phyloP scores from a whole-genome alignment of 2,329 filamentous ascomycete species.

The Arthrinium puccinioides region DNA sequence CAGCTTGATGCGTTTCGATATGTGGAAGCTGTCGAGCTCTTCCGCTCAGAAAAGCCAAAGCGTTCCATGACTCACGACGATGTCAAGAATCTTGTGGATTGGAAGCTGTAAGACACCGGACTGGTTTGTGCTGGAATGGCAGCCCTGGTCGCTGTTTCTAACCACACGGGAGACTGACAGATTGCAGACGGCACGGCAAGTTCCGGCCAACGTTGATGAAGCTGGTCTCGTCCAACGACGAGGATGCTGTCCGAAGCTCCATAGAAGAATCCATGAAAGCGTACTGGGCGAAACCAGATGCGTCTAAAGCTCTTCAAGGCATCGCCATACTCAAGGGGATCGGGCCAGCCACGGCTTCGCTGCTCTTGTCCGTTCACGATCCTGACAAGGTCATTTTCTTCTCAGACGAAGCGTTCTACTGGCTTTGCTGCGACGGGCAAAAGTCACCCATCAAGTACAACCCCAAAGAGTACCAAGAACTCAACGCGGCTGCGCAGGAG shows the following conservation, averaged over 20 bases:
- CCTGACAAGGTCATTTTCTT: constrained; percentile 62
- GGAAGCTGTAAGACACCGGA: too few relatives aligned
- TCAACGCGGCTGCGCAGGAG: constrained; percentile 36
- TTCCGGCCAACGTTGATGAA: constrained; percentile 56
- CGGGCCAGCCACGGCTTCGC: constrained; percentile 71
- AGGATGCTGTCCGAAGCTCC: constrained; percentile 33
- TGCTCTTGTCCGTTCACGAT: constrained; percentile 61
- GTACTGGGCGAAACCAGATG: constrained; percentile 31
- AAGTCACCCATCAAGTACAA: constrained; percentile 59
- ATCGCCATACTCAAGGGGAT: constrained; percentile 63
- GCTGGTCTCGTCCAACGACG: constrained; percentile 54
- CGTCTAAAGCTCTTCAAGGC: constrained; percentile 37
- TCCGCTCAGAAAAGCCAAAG: constrained; percentile 27
- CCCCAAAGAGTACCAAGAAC: constrained; percentile 56
- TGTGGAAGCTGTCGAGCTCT: constrained; percentile 38
- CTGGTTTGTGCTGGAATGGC: too few relatives aligned
- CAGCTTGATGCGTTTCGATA: constrained; percentile 58
- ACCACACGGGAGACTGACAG: not conserved
- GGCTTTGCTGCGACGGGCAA: constrained; percentile 52
- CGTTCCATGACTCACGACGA: constrained; percentile 46
- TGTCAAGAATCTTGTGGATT: constrained; percentile 55
- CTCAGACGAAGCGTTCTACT: constrained; percentile 71
- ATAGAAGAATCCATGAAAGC: constrained; percentile 44
- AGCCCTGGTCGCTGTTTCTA: constrained; percentile 19
- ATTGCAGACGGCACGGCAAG: constrained; percentile 48